Evolutionary conservation across 805 yeast genomes (phyloP).

Genomic region (Pichia thaimueangensis): DNA sequence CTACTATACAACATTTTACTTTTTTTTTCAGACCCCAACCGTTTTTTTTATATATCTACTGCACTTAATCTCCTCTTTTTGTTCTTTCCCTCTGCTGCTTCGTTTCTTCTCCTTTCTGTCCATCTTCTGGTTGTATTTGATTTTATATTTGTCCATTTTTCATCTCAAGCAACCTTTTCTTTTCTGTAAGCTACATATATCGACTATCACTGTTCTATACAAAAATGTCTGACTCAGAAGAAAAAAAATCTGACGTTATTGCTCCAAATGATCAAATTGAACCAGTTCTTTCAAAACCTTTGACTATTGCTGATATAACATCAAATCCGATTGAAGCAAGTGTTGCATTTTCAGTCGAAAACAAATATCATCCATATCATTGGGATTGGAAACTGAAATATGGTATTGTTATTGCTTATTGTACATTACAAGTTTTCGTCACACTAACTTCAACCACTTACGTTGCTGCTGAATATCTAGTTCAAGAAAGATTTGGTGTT

Average conservation of each 20-base stretch:
- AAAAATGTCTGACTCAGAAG: slow-evolving; percentile 7
- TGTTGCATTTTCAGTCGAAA: slow-evolving; percentile 23
- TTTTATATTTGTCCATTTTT: no score
- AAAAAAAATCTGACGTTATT: slow-evolving; percentile 13
- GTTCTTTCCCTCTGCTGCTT: no score
- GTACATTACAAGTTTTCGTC: slow-evolving; percentile 27
- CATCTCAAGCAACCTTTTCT: no score
- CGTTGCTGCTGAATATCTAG: slow-evolving; percentile 27
- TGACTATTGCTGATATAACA: slow-evolving; percentile 20
- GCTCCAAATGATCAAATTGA: slow-evolving; percentile 9
- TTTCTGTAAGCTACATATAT: no score
- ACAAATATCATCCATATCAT: slow-evolving; percentile 30
- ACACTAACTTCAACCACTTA: slow-evolving; percentile 30
- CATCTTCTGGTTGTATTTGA: no score
- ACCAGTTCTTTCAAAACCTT: slow-evolving; percentile 18
- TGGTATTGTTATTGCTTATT: slow-evolving; percentile 22
- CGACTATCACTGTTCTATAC: no score
- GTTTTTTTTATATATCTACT: no score
- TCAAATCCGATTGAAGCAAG: slow-evolving; percentile 27
- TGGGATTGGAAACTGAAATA: slow-evolving; percentile 26
- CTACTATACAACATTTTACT: no score
- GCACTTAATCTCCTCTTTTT: no score
- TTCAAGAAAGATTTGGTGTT: slow-evolving; percentile 24
- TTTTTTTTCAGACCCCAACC: no score
- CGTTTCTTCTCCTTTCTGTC: no score